These are phyloP conservation scores for Termitomyces sp. DNA, from an alignment of 768 basidiomycete species.

Conservation along the genomic window DNA sequence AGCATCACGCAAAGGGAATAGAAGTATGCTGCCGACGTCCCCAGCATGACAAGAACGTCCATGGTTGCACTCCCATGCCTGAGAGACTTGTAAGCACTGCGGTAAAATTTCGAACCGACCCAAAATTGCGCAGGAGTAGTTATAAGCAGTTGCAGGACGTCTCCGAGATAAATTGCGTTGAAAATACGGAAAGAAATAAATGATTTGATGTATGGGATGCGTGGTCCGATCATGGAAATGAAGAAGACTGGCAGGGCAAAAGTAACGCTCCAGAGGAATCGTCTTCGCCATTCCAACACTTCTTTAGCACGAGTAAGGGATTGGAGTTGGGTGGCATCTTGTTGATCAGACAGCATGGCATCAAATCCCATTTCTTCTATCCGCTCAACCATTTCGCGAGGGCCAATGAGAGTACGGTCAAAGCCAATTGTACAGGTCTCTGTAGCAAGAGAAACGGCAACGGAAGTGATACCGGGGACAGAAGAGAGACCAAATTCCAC, in stretches of 20 bases:
- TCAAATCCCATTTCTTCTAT: slow-evolving; percentile 90
- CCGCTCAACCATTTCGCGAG: slow-evolving; percentile 84
- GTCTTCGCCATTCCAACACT: slow-evolving; percentile 81
- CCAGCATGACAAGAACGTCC: slow-evolving; percentile 96
- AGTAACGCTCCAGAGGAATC: slow-evolving; percentile 65
- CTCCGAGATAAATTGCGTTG: slow-evolving; percentile 74
- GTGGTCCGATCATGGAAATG: slow-evolving; percentile 78
- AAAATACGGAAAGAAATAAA: slow-evolving; percentile 49
- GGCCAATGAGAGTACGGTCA: slow-evolving; percentile 66
- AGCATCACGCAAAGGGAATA: slow-evolving; percentile 79
- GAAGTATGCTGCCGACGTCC: slow-evolving; percentile 89
- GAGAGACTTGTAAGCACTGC: slow-evolving; percentile 85
- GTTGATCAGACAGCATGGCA: slow-evolving; percentile 76
- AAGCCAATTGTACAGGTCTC: slow-evolving; percentile 74
- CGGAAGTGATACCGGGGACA: slow-evolving; percentile 69
- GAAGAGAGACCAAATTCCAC: slow-evolving; percentile 66
- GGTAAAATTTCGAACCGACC: slow-evolving; percentile 85
- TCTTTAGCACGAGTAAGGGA: slow-evolving; percentile 89
- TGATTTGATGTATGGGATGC: slow-evolving; percentile 52
- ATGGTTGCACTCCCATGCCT: slow-evolving; percentile 90
- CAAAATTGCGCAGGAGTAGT: slow-evolving; percentile 93
- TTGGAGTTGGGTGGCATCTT: slow-evolving; percentile 78
- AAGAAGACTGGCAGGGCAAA: slow-evolving; percentile 96
- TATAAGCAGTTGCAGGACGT: slow-evolving; percentile 67
- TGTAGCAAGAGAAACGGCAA: slow-evolving; percentile 71